Evolutionary conservation across 176 grass and related monocot genomes (phyloP), one percentile per base, ranked within the genome.

Genomic region (Chloris gayana): DNA sequence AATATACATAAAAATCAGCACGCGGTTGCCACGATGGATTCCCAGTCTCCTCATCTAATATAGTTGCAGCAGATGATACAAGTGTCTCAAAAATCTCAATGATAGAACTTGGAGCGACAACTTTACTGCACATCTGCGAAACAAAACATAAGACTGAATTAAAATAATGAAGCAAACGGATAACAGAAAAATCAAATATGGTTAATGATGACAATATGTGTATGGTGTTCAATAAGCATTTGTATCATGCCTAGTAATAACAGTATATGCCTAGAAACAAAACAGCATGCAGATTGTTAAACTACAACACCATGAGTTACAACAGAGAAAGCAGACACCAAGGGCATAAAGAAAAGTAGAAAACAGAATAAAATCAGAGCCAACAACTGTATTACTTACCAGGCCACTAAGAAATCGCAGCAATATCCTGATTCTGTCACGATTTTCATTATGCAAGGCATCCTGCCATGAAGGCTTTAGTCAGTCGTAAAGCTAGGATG

Each of bases 1-100:
- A 99, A 87, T 92, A 94, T 81, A 99, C 82, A 84, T 99, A 95
- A 84, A 99, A 99, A 69, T 99, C 96, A 67, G 93, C 90, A 79
- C 82, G 72, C 60, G 96, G 88, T 63, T 99, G 96, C 88, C 89
- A 99, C 12, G 92, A 91, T 54, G 90, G 90, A 83, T 95, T 99
- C 80, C 95, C 95, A 41, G 81, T 85, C 63, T 95, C 95, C 61
- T 95, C 96, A 38, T 99, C 96, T 66, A 99, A 71, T 73, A 88
- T 99, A 76, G 71, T 91, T 67, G 85, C 90, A 80, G 96, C 92
- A 89, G 92, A 89, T 82, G 96, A 93, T 78, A 99, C 78, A 30
- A 99, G 76, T 47, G 87, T 88, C 87, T 95, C 96, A 82, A 91
- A 95, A 57, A 83, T 79, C 82, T 93, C 96, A 45, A 93, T 86